phyloP scores from a whole-genome alignment of 2,329 filamentous ascomycete genomes.

The Trichoderma lentiforme region DNA sequence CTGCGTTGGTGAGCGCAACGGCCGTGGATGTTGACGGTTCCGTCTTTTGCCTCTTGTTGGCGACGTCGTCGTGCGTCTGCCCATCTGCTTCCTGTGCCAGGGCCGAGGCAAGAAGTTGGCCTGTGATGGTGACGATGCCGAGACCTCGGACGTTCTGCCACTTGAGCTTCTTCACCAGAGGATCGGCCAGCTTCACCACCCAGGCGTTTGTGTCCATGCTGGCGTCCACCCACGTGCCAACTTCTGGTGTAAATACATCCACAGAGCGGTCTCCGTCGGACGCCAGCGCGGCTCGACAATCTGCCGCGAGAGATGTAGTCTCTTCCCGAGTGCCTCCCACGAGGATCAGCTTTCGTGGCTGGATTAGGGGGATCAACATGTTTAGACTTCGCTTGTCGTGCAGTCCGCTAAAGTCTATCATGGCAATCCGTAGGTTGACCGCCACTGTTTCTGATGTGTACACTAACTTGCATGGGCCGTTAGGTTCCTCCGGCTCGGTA shows the following conservation, averaged over 20 bases:
- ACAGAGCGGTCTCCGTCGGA: conserved; percentile 48
- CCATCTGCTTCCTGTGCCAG: conserved; percentile 43
- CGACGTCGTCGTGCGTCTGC: conserved; percentile 42
- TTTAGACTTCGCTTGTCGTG: conserved; percentile 92
- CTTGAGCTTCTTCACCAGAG: conserved; percentile 78
- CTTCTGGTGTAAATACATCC: conserved; percentile 76
- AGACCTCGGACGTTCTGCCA: conserved; percentile 93
- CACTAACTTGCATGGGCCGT: conserved; percentile 72
- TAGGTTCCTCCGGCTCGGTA: conserved; percentile 46
- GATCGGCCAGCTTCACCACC: conserved; percentile 85
- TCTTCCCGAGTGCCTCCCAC: conserved; percentile 77
- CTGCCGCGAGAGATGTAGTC: conserved; percentile 71
- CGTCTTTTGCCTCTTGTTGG: conserved; percentile 50
- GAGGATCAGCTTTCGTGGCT: conserved; percentile 92
- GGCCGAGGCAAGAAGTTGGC: conserved; percentile 50
- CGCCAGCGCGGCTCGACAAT: conserved; percentile 69
- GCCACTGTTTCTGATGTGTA: conserved; percentile 61
- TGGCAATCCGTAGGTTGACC: conserved; percentile 74
- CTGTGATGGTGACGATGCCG: conserved; percentile 89
- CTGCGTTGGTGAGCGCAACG: conserved; percentile 24
- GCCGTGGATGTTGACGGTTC: conserved; percentile 32
- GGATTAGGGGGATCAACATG: conserved; percentile 91
- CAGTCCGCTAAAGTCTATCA: conserved; percentile 86
- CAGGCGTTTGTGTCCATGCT: conserved; percentile 98
- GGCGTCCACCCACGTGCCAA: conserved; percentile 76